Evolutionary conservation across 1,284 basidiomycete genomes (phyloP).

Genomic region (Marasmius fiardii): DNA sequence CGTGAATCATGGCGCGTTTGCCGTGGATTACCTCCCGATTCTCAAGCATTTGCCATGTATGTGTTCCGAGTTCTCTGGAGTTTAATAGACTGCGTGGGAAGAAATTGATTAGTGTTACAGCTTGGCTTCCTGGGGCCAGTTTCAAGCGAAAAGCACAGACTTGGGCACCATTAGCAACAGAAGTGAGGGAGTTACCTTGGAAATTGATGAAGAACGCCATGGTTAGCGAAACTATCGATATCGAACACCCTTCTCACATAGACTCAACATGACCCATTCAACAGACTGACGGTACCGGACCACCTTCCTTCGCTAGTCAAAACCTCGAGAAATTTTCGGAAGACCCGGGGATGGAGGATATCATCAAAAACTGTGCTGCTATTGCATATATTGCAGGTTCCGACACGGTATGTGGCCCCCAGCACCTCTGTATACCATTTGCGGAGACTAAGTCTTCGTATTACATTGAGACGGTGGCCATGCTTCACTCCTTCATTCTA

Average conservation of each 20-base stretch:
- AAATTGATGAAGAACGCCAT: background rate
- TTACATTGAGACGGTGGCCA: background rate
- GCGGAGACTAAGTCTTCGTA: background rate
- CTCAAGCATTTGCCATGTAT: slow-evolving; percentile 20
- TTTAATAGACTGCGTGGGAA: slow-evolving; percentile 2
- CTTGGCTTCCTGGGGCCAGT: slow-evolving; percentile 6
- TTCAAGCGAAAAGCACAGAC: slow-evolving; percentile 3
- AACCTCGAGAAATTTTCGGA: background rate
- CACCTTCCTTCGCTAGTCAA: background rate
- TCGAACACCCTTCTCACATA: background rate
- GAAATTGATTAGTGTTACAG: slow-evolving; percentile 13
- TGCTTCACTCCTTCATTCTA: background rate
- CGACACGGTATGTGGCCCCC: background rate
- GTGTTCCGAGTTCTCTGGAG: background rate
- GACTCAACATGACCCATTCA: background rate
- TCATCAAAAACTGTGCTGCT: background rate
- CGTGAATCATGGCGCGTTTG: slow-evolving; percentile 22
- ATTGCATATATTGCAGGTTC: slow-evolving; percentile 1
- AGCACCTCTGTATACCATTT: background rate
- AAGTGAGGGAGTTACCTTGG: slow-evolving; percentile 3
- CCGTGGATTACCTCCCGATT: slow-evolving; percentile 26
- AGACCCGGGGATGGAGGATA: background rate
- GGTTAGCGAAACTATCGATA: background rate
- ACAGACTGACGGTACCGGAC: background rate
- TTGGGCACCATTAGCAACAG: background rate